Base-by-base conservation (phyloP, 139 green algal species). In the Pseudopediastrum boryanum region DNA sequence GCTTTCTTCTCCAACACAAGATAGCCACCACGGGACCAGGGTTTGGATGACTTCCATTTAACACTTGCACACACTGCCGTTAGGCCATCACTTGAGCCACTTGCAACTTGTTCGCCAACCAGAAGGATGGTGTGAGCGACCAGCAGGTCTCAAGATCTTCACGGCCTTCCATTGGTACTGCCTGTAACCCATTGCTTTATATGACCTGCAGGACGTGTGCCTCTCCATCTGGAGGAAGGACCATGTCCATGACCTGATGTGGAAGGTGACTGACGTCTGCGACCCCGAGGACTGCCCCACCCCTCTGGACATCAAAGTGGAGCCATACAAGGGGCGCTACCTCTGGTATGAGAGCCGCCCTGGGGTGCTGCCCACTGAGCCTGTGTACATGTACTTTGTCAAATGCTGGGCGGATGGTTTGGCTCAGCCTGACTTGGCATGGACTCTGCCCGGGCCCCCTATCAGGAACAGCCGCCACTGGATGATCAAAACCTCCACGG, bases 181-280 rank as follows among this genome's bases (percentile, higher is more conserved):
- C n/a, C n/a, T n/a, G n/a, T n/a, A n/a, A n/a, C n/a, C n/a, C n/a
- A n/a, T n/a, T n/a, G n/a, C n/a, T n/a, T n/a, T n/a, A n/a, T n/a
- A n/a, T n/a, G n/a, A n/a, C 23, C 25, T 70, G 23, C 70, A 64
- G 48, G 72, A 79, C 46, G 72, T 79, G 41, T 79, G 72, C 42
- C 56, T 79, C 35, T 71, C 54, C 39, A 70, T 79, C 41, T 79
- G 72, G 72, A 79, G 56, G 31, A 58, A 79, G 72, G 72, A 79
- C 72, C 56, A 79, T 43, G 59, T 38, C 38, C 72, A 79, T 48
- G 72, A 79, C 42, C 42, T 79, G 56, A 79, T 79, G 56, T 79
- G 56, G 56, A 79, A 79, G 58, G 72, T 79, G 12, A 79, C 72
- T 56, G 72, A 79, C 25, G 72, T 79, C 42, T 79, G 72, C 50